Percentiles rank a stretch among this genome's conserved stretches.
Conservation (phyloP, 2,329 filamentous ascomycete species). For the Endoconidiophora polonica region DNA sequence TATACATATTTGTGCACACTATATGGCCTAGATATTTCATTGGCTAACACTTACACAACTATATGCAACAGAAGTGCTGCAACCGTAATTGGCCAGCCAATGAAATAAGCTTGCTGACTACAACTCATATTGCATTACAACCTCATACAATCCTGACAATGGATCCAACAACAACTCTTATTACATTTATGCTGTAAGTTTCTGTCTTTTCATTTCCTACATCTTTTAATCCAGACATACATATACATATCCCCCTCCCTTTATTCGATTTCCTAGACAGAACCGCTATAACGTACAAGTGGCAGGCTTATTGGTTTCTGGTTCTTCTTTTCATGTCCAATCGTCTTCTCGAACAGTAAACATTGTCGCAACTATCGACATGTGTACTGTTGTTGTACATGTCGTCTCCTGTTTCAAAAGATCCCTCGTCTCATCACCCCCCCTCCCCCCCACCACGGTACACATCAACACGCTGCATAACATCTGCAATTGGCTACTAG, state of each 20-base stretch:
- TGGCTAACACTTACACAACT: neutral
- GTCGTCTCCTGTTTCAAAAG: too few species aligned
- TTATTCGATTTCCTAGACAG: too few species aligned
- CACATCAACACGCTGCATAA: too few species aligned
- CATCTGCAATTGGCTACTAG: too few species aligned
- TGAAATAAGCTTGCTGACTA: neutral
- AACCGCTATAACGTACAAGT: too few species aligned
- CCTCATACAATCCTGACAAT: constrained; percentile 21
- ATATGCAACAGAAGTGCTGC: neutral
- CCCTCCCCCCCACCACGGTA: too few species aligned
- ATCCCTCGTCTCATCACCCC: too few species aligned
- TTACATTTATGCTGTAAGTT: constrained; percentile 54
- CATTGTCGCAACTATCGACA: too few species aligned
- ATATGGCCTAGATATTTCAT: neutral
- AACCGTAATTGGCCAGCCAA: neutral
- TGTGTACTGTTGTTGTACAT: too few species aligned
- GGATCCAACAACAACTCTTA: constrained; percentile 47
- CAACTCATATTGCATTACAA: too few species aligned
- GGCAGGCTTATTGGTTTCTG: neutral
- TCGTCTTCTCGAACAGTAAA: too few species aligned
- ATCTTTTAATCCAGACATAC: neutral
- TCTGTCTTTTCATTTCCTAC: constrained; percentile 15
- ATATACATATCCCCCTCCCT: neutral
- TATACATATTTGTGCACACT: neutral
- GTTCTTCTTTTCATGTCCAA: neutral